These are phyloP conservation scores for Conoideocrella luteorostrata DNA, from an alignment of 2,329 filamentous ascomycete genomes.

Conservation along the genomic window DNA sequence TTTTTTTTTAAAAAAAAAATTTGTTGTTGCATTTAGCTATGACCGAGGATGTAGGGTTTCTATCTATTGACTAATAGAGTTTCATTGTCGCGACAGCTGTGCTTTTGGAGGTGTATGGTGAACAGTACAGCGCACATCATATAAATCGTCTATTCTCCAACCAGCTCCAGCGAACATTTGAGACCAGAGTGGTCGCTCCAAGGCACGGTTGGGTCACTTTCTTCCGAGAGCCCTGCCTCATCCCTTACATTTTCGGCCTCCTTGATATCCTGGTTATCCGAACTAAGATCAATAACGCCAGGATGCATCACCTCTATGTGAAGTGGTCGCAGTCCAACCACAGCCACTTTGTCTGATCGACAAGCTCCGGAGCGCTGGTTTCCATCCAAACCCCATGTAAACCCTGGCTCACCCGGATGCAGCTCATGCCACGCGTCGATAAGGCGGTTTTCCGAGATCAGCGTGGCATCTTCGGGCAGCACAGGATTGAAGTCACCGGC, in stretches of 20 bases:
- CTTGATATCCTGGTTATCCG: constrained; percentile 7
- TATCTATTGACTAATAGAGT: no score
- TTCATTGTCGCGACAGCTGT: no score
- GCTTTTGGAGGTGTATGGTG: no score
- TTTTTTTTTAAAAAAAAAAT: no score
- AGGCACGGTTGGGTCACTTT: neutral
- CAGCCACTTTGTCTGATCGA: constrained; percentile 31
- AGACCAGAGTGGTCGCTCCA: constrained; percentile 5
- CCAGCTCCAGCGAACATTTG: neutral
- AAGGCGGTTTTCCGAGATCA: constrained; percentile 25
- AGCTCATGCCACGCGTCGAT: constrained; percentile 28
- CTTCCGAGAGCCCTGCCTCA: neutral
- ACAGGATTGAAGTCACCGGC: constrained; percentile 36
- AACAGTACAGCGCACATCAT: no score
- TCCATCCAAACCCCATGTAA: constrained; percentile 32
- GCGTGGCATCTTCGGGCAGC: constrained; percentile 23
- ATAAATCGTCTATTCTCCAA: neutral
- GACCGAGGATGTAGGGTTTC: no score
- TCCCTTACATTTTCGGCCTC: neutral
- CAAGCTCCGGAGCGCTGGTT: constrained; percentile 22
- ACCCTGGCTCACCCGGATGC: constrained; percentile 22
- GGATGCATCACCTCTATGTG: no score
- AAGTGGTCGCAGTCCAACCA: no score
- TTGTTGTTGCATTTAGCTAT: no score
- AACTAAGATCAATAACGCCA: no score